Conservation (phyloP, 257 asterid species). For the Plectranthus barbatus region DNA sequence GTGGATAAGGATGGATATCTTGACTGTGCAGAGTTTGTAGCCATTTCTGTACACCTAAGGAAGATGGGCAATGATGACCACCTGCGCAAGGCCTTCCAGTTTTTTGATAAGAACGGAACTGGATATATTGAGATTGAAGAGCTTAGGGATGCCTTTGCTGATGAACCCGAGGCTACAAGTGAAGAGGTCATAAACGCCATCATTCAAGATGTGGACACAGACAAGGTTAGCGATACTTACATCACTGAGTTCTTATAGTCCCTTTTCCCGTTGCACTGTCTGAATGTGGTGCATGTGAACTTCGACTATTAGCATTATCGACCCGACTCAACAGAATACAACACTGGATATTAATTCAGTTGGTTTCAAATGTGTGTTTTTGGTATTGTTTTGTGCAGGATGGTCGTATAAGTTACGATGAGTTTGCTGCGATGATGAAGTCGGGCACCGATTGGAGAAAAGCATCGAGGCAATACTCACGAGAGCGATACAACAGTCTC, state of each 20-base stretch:
- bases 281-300: too few species aligned
- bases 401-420: slow-evolving; percentile 55
- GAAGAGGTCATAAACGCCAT: slow-evolving; percentile 60
- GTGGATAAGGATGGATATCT: slow-evolving; percentile 56
- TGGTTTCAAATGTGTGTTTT: too few species aligned
- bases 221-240: slow-evolving; percentile 45
- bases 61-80: slow-evolving; percentile 64
- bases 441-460: slow-evolving; percentile 70
- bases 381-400: slow-evolving; percentile 27
- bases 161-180: slow-evolving; percentile 42
- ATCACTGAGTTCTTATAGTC: too few species aligned
- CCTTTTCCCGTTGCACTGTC: too few species aligned
- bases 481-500: slow-evolving; percentile 50
- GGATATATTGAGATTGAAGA: slow-evolving; percentile 69
- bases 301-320: too few species aligned
- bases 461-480: slow-evolving; percentile 56
- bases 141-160: slow-evolving; percentile 45
- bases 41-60: slow-evolving; percentile 55
- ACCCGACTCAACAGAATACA: too few species aligned
- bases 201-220: slow-evolving; percentile 62
- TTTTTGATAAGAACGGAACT: slow-evolving; percentile 45
- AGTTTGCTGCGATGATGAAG: slow-evolving; percentile 59
- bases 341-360: too few species aligned
- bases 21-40: slow-evolving; percentile 51
- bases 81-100: slow-evolving; percentile 47